Evolutionary conservation across 1,139 yeast species (phyloP).

Genomic region (Suhomyces bribrorum): DNA sequence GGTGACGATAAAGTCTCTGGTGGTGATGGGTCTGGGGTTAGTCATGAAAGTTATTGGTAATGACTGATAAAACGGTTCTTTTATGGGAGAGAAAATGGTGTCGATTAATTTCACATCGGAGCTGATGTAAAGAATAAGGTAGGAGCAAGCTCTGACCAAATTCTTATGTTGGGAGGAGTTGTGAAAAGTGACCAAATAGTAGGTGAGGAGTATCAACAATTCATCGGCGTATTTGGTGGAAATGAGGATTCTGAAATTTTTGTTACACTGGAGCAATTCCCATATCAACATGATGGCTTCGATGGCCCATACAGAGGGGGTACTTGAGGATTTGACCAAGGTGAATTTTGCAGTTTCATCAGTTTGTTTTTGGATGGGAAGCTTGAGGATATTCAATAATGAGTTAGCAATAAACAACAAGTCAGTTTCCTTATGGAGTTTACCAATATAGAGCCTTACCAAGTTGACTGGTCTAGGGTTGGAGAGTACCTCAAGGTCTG

Average conservation of each 20-base stretch:
- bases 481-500: slow-evolving; percentile 23
- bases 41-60: slow-evolving; percentile 52
- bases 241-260: slow-evolving; percentile 48
- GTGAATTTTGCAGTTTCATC: slow-evolving; percentile 22
- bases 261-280: slow-evolving; percentile 78
- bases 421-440: slow-evolving; percentile 56
- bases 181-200: slow-evolving; percentile 54
- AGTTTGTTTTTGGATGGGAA: slow-evolving; percentile 35
- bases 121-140: slow-evolving; percentile 61
- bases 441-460: slow-evolving; percentile 54
- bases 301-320: slow-evolving; percentile 51
- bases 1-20: slow-evolving; percentile 61
- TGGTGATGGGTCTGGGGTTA: slow-evolving; percentile 43
- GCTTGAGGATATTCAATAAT: slow-evolving; percentile 47
- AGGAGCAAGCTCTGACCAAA: slow-evolving; percentile 59
- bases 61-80: slow-evolving; percentile 38
- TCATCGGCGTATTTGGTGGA: slow-evolving; percentile 54
- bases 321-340: slow-evolving; percentile 15
- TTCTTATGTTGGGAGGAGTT: slow-evolving; percentile 36
- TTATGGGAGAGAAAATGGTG: slow-evolving; percentile 45
- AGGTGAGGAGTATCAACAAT: slow-evolving; percentile 54
- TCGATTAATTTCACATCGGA: slow-evolving; percentile 46
- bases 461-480: slow-evolving; percentile 44
- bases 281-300: slow-evolving; percentile 67
- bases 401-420: slow-evolving; percentile 48